Conservation (phyloP, 129 eudicot genomes). For the Logfia minima region DNA sequence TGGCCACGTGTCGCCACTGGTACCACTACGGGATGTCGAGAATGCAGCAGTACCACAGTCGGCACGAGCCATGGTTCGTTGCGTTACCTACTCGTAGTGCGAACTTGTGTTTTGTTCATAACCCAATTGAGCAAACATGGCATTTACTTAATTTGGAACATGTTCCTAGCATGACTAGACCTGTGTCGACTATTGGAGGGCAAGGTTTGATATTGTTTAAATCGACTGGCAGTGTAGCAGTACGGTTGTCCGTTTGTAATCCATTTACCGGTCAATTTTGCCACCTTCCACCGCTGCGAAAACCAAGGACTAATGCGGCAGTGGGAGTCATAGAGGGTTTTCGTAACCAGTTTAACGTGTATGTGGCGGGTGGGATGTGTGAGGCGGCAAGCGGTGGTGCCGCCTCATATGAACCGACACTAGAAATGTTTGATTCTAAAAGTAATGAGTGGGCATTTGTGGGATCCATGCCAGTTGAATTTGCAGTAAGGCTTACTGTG, state of each 20-base stretch:
- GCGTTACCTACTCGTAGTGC: conserved; percentile 52
- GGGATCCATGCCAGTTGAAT: conserved; percentile 65
- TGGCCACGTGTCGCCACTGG: conserved; percentile 60
- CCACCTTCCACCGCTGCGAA: conserved; percentile 43
- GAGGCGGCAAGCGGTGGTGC: conserved; percentile 44
- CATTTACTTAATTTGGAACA: conserved; percentile 38
- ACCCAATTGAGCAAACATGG: conserved; percentile 48
- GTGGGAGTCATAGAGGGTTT: conserved; percentile 48
- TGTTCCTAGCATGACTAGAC: conserved; percentile 31
- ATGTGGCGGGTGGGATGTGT: conserved; percentile 72
- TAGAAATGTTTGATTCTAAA: conserved; percentile 62
- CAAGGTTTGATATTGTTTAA: conserved; percentile 49
- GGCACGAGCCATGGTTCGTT: conserved; percentile 61
- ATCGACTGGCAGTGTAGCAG: conserved; percentile 23
- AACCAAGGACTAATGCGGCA: conserved; percentile 58
- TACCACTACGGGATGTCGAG: conserved; percentile 35
- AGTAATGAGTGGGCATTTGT: conserved; percentile 40
- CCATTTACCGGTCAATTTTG: conserved; percentile 59
- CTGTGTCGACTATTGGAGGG: conserved; percentile 42
- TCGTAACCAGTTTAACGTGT: conserved; percentile 33
- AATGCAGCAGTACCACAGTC: conserved; percentile 20
- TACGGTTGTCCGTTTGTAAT: conserved; percentile 47
- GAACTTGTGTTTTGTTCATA: conserved; percentile 48
- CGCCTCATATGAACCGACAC: conserved; percentile 48
- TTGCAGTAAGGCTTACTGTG: conserved; percentile 70